These are phyloP conservation scores for Colletotrichum lupini DNA, from an alignment of 2,329 filamentous ascomycete species.

Conservation along the genomic window DNA sequence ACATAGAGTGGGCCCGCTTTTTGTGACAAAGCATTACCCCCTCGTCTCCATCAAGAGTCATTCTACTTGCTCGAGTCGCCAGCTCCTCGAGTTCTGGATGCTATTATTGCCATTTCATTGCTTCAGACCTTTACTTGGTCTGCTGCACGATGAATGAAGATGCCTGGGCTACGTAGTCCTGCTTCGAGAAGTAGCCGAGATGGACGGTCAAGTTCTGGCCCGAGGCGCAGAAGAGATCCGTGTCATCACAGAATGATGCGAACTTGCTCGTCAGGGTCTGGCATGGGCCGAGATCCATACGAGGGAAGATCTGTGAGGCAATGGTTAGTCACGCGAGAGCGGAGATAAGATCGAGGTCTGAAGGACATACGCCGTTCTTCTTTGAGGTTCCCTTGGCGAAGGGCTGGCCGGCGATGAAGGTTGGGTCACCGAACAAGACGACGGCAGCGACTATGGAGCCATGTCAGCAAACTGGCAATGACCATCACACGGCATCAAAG, in stretches of 20 bases:
- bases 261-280: background rate
- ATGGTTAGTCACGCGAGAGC: background rate
- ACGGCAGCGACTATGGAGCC: conserved; percentile 50
- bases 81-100: conserved; percentile 6
- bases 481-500: background rate
- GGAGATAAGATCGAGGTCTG: fast-evolving
- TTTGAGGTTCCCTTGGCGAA: conserved; percentile 51
- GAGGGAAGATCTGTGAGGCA: conserved; percentile 18
- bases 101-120: too few relatives aligned
- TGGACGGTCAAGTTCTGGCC: conserved; percentile 30
- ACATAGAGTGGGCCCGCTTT: too few relatives aligned
- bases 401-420: conserved; percentile 47
- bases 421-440: conserved; percentile 54
- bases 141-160: conserved; percentile 10
- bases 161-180: conserved; percentile 15
- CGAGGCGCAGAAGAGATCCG: conserved; percentile 30
- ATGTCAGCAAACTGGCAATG: background rate
- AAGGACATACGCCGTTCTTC: conserved; percentile 48
- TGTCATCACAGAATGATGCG: conserved; percentile 28
- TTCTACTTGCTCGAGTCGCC: conserved; percentile 3
- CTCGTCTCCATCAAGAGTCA: background rate
- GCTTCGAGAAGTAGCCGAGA: conserved; percentile 30
- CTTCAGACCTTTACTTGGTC: background rate
- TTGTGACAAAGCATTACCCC: background rate
- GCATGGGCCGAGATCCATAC: conserved; percentile 18